These are phyloP conservation scores for Pseudomassariella vexata DNA, from an alignment of 2,329 filamentous ascomycete species.

Conservation along the genomic window DNA sequence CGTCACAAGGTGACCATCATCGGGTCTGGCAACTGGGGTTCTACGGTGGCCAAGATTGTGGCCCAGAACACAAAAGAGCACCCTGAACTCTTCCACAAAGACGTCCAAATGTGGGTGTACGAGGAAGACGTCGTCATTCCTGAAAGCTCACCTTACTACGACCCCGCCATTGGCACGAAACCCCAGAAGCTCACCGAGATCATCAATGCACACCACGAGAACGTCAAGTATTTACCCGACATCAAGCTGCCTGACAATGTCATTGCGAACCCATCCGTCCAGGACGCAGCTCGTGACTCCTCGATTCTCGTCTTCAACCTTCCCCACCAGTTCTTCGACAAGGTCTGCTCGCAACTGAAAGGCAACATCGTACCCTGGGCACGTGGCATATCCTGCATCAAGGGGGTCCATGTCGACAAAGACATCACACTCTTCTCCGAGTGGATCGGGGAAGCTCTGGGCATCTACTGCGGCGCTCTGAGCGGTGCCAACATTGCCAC, in stretches of 20 bases:
- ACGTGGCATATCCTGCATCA: conserved; percentile 94
- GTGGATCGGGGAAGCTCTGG: conserved; percentile 82
- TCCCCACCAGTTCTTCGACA: conserved; percentile 90
- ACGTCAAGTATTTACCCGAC: conserved; percentile 94
- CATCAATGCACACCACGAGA: conserved; percentile 92
- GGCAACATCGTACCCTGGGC: conserved; percentile 90
- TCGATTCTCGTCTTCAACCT: conserved; percentile 95
- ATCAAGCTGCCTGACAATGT: conserved; percentile 79
- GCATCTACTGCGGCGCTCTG: conserved; percentile 94
- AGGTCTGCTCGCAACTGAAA: conserved; percentile 75
- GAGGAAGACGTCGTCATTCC: conserved; percentile 81
- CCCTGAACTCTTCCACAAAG: conserved; percentile 74
- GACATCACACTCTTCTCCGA: conserved; percentile 90
- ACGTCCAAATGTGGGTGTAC: conserved; percentile 98
- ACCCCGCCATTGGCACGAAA: conserved; percentile 53
- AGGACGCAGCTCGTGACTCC: conserved; percentile 74
- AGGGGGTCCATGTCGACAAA: conserved; percentile 89
- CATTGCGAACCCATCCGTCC: conserved; percentile 74
- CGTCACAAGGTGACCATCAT: conserved; percentile 92
- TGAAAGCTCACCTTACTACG: conserved; percentile 67
- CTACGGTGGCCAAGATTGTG: conserved; percentile 93
- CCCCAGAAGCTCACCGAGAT: conserved; percentile 83
- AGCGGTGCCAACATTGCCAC: conserved; percentile 94
- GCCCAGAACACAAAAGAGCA: conserved; percentile 83
- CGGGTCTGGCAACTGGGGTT: conserved; percentile 97